Percentiles rank a stretch among this genome's conserved stretches.
Evolutionary conservation across 176 grass and related monocot genomes (phyloP).

Genomic region (Paspalum notatum): DNA sequence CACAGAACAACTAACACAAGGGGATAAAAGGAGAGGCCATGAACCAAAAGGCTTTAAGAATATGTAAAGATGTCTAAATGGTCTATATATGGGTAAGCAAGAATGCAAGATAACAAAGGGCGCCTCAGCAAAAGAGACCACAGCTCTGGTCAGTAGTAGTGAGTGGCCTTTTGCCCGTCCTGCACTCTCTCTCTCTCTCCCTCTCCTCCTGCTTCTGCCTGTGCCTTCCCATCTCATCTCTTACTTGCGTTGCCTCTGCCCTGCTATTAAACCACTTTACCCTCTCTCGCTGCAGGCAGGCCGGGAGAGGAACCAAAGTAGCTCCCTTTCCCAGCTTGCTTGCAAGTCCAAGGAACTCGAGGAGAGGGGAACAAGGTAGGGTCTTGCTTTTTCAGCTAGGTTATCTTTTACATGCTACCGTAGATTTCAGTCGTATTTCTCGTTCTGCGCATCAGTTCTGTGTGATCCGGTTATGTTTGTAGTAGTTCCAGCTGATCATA

Average conservation of each 20-base stretch:
- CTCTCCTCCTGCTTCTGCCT: background rate
- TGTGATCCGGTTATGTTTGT: background rate
- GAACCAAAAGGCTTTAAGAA: constrained; percentile 22
- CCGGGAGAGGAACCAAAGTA: constrained; percentile 21
- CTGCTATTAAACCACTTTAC: constrained; percentile 42
- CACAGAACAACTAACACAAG: background rate
- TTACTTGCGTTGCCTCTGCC: constrained; percentile 14
- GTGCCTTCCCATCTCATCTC: constrained; percentile 5
- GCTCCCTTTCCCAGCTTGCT: constrained; percentile 27
- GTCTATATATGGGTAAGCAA: constrained; percentile 54
- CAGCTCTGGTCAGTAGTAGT: constrained; percentile 24
- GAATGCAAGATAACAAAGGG: constrained; percentile 47
- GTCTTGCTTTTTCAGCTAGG: constrained; percentile 31
- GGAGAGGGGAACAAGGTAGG: background rate
- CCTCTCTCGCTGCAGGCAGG: constrained; percentile 11
- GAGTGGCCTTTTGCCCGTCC: background rate
- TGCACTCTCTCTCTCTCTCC: background rate
- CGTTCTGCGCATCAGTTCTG: constrained; percentile 8
- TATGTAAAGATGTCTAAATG: constrained; percentile 33
- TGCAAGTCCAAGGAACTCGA: constrained; percentile 45
- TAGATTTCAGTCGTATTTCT: constrained; percentile 29
- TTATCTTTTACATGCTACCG: constrained; percentile 45
- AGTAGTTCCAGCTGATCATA: background rate
- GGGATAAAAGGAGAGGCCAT: constrained; percentile 38
- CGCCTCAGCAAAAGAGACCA: background rate